phyloP scores from a whole-genome alignment of 2,329 filamentous ascomycete species.

The Lasiodiplodia citricola region DNA sequence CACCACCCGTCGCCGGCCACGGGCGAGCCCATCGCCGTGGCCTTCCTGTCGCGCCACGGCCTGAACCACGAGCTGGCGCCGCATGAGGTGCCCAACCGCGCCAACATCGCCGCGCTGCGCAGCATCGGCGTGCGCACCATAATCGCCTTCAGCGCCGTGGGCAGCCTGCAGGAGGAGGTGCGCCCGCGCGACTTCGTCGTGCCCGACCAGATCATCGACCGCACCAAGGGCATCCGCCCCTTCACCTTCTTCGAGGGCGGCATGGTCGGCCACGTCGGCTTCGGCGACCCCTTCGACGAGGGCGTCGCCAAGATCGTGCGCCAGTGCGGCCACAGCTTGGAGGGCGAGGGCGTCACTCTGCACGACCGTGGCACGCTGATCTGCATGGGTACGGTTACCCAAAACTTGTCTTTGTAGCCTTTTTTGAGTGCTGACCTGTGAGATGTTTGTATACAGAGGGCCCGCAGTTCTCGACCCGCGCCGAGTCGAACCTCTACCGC shows the following conservation, averaged over 20 bases:
- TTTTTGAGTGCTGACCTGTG: constrained; percentile 37
- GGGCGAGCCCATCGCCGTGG: constrained; percentile 67
- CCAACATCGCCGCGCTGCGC: constrained; percentile 97
- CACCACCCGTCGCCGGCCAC: constrained; percentile 78
- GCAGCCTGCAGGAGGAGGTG: constrained; percentile 88
- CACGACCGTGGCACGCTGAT: constrained; percentile 85
- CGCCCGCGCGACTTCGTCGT: constrained; percentile 96
- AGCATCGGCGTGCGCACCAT: constrained; percentile 86
- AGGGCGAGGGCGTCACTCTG: constrained; percentile 82
- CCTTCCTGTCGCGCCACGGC: constrained; percentile 94
- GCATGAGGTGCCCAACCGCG: constrained; percentile 91
- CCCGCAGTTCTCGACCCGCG: constrained; percentile 96
- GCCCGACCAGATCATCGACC: constrained; percentile 95
- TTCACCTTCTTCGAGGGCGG: constrained; percentile 96
- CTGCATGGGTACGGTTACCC: constrained; percentile 69
- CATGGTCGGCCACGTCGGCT: constrained; percentile 91
- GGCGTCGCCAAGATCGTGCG: constrained; percentile 77
- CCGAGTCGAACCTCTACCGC: constrained; percentile 94
- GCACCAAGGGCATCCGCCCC: constrained; percentile 90
- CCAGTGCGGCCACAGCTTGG: constrained; percentile 75
- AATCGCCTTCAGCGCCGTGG: constrained; percentile 94
- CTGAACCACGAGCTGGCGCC: constrained; percentile 86
- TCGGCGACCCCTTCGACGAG: constrained; percentile 92
- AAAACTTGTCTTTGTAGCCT: constrained; percentile 48
- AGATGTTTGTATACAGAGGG: constrained; percentile 64